phyloP scores from a whole-genome alignment of 768 basidiomycete species.

The Termitomyces sp. region DNA sequence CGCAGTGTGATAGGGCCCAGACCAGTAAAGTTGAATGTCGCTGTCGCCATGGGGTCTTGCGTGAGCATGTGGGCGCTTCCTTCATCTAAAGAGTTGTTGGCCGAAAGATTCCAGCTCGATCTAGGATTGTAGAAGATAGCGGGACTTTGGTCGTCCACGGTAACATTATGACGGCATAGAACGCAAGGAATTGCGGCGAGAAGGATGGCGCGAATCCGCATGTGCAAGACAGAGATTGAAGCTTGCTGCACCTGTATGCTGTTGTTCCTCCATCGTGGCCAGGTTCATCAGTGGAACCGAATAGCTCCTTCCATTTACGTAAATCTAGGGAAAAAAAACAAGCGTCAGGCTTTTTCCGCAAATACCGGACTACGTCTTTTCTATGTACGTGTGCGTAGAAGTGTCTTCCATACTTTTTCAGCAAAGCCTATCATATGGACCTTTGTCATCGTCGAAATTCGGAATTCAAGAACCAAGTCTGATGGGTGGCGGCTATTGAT shows the following conservation, averaged over 20 bases:
- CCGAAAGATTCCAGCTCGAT: slow-evolving; percentile 25
- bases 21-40: slow-evolving; percentile 40
- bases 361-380: neutral
- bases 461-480: neutral
- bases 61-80: slow-evolving; percentile 25
- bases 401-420: no score
- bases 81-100: slow-evolving; percentile 25
- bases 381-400: no score
- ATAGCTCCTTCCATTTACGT: slow-evolving; percentile 5
- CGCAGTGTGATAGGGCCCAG: neutral
- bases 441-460: no score
- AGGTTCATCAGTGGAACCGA: neutral
- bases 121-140: slow-evolving; percentile 26
- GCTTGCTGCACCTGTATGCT: neutral
- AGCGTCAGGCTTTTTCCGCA: neutral
- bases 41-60: slow-evolving; percentile 23
- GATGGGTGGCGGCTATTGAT: neutral
- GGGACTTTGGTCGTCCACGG: slow-evolving; percentile 25
- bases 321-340: neutral
- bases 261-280: neutral
- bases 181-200: slow-evolving; percentile 12
- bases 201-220: slow-evolving; percentile 11
- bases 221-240: slow-evolving; percentile 6
- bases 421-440: no score
- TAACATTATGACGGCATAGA: slow-evolving; percentile 23